Evolutionary conservation across 1,139 yeast species (phyloP).

Genomic region (Pichia sp.): DNA sequence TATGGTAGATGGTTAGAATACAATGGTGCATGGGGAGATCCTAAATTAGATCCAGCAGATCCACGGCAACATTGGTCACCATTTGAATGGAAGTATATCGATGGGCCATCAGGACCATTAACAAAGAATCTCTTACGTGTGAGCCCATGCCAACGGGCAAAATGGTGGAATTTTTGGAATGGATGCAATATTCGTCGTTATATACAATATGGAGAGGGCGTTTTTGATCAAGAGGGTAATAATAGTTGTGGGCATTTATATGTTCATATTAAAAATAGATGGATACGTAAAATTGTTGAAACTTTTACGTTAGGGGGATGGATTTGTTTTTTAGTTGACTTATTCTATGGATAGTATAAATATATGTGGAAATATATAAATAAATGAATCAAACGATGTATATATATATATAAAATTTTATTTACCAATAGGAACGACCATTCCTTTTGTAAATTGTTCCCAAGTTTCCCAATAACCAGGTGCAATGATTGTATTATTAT

Average conservation of each 20-base stretch:
- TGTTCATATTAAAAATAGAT: slow-evolving; percentile 43
- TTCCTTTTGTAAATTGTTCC: slow-evolving; percentile 43
- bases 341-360: slow-evolving; percentile 42
- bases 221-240: slow-evolving; percentile 72
- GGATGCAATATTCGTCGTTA: slow-evolving; percentile 74
- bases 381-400: too few relatives aligned
- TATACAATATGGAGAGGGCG: slow-evolving; percentile 77
- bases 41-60: slow-evolving; percentile 57
- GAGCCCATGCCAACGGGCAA: slow-evolving; percentile 73
- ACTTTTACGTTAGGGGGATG: slow-evolving; percentile 66
- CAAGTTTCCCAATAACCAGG: slow-evolving; percentile 70
- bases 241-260: slow-evolving; percentile 56
- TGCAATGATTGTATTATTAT: slow-evolving; percentile 75
- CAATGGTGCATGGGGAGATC: slow-evolving; percentile 92
- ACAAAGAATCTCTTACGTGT: slow-evolving; percentile 64
- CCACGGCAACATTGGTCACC: slow-evolving; percentile 72
- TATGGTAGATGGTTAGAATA: slow-evolving; percentile 77
- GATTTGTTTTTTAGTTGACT: slow-evolving; percentile 54
- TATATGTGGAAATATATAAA: slow-evolving; percentile 32
- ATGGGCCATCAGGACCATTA: slow-evolving; percentile 90
- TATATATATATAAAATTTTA: slow-evolving; percentile 3
- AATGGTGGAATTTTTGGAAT: slow-evolving; percentile 69
- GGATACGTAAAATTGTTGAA: slow-evolving; percentile 39
- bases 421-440: slow-evolving; percentile 25
- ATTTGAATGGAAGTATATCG: slow-evolving; percentile 83